Evolutionary conservation across 1,284 basidiomycete genomes (phyloP), one percentile per base, ranked within the genome.

Genomic region (Phenoliferia sp.): DNA sequence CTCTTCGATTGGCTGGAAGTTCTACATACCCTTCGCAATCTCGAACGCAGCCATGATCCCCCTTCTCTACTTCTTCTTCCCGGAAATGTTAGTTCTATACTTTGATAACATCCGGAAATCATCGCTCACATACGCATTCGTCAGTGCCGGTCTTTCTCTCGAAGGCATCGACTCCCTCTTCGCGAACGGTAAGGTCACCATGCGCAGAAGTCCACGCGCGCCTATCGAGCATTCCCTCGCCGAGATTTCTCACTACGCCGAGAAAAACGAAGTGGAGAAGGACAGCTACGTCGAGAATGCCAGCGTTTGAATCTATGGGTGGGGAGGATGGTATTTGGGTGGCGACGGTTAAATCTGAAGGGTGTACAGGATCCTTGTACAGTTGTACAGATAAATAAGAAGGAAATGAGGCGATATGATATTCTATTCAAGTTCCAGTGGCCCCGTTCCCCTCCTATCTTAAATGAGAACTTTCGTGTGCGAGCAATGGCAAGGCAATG

Each of bases 111-210:
- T n/a, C n/a, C n/a, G n/a, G n/a, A n/a, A n/a, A n/a, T n/a, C n/a
- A n/a, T n/a, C n/a, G n/a, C n/a, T n/a, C n/a, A n/a, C n/a, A n/a
- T n/a, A n/a, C n/a, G n/a, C n/a, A n/a, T n/a, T n/a, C n/a, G n/a
- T n/a, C n/a, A n/a, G n/a, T 33, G 66, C 73, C 33, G 62, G 68
- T 22, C 65, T 74, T 9, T 64, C 69, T 0, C 74, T 78, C 62
- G 77, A 78, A 61, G 76, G 76, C 66, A 73, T 78, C 36, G 78
- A 79, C 74, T 68, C 68, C 39, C 69, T 78, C 64, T 78, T 77
- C 59, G 62, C 71, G 19, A 63, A 64, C 54, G 74, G 74, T 31
- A 68, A 71, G 60, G 74, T 75, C 28, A 56, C 35, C 29, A 71
- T 75, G 59, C 64, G 74, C 22, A 66, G 69, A 50, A 66, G 62